A percentile compares a stretch with the other conserved stretches of the same genome.
These are phyloP conservation scores for Gaertneriomyces sp. DNA, from an alignment of 192 early-diverging fungal genomes.

Conservation along the genomic window DNA sequence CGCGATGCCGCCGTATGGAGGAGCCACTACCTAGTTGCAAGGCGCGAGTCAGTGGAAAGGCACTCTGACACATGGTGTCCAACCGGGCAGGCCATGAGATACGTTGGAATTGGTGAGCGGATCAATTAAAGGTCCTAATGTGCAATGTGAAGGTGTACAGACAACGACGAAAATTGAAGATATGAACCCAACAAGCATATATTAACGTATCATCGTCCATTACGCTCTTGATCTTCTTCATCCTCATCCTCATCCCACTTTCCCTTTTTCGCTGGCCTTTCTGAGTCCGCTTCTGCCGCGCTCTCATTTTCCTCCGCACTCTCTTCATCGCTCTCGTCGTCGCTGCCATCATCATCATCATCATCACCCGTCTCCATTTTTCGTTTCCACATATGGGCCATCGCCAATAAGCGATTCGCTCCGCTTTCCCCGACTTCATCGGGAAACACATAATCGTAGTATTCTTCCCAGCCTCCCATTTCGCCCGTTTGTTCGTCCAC, in stretches of 20 bases:
- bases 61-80: too few relatives aligned
- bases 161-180: too few relatives aligned
- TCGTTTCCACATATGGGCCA: slow-evolving; percentile 80
- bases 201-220: too few relatives aligned
- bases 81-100: too few relatives aligned
- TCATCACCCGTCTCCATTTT: slow-evolving; percentile 37
- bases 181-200: too few relatives aligned
- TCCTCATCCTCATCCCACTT: slow-evolving; percentile 7
- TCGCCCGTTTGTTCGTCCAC: slow-evolving; percentile 57
- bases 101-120: too few relatives aligned
- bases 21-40: too few relatives aligned
- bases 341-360: slow-evolving; percentile 26
- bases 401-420: slow-evolving; percentile 84
- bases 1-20: too few relatives aligned
- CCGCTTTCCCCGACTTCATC: slow-evolving; percentile 87
- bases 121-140: too few relatives aligned
- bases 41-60: too few relatives aligned
- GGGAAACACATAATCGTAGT: slow-evolving; percentile 98
- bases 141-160: too few relatives aligned
- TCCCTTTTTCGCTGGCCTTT: neutral
- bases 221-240: neutral
- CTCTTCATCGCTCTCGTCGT: slow-evolving; percentile 27
- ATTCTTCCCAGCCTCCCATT: slow-evolving; percentile 84
- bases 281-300: slow-evolving; percentile 10
- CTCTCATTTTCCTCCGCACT: slow-evolving; percentile 28